These are phyloP conservation scores for Sporothrix globosa DNA, from an alignment of 2,329 filamentous ascomycete species.

Conservation along the genomic window DNA sequence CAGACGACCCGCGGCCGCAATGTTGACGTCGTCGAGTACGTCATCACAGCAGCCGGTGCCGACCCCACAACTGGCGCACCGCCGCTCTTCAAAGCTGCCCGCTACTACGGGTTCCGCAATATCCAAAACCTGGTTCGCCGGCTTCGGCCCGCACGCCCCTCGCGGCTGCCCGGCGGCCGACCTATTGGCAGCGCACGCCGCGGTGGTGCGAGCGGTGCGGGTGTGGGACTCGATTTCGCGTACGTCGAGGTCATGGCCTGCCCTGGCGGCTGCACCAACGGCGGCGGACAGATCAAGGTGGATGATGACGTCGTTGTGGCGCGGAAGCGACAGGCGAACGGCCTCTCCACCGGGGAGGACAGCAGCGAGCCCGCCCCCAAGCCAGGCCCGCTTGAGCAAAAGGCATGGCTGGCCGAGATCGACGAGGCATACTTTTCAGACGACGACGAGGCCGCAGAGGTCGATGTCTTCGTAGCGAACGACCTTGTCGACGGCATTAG, in stretches of 20 bases:
- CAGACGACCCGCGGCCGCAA: conserved; percentile 78
- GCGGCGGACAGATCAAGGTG: conserved; percentile 91
- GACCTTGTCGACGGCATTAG: conserved; percentile 65
- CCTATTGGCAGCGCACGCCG: conserved; percentile 60
- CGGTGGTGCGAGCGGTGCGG: conserved; percentile 42
- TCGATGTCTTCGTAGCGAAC: not conserved
- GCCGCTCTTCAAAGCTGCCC: conserved; percentile 74
- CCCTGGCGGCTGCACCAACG: conserved; percentile 97
- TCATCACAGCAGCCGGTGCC: conserved; percentile 58
- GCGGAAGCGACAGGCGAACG: conserved; percentile 41
- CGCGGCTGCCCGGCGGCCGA: conserved; percentile 77
- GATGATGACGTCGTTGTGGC: conserved; percentile 70
- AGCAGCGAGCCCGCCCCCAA: conserved; percentile 45
- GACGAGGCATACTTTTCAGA: conserved; percentile 90
- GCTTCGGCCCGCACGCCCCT: conserved; percentile 77
- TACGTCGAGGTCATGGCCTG: conserved; percentile 99
- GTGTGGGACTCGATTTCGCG: conserved; percentile 69
- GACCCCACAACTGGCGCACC: conserved; percentile 46
- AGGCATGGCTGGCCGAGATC: conserved; percentile 78
- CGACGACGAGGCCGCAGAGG: conserved; percentile 52
- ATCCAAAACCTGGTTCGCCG: conserved; percentile 97
- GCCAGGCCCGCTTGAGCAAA: conserved; percentile 76
- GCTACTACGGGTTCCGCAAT: conserved; percentile 97
- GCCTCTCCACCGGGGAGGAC: no score
- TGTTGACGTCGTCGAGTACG: conserved; percentile 86